Evolutionary conservation across 2,329 filamentous ascomycete genomes (phyloP), one percentile per base, ranked within the genome.

Genomic region (Pseudogymnoascus sp.): DNA sequence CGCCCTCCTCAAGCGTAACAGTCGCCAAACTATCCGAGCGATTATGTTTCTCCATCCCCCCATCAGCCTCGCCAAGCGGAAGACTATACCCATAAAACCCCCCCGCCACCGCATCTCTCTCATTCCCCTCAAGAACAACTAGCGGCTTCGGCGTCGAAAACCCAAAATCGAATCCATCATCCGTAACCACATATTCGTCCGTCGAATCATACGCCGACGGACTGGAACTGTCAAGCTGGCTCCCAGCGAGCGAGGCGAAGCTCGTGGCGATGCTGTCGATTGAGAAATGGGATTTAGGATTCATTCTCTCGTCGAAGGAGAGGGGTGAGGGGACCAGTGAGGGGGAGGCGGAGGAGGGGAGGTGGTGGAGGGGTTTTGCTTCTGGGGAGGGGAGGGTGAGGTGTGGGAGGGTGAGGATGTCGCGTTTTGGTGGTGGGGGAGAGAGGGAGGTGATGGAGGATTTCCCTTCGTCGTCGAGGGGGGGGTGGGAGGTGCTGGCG

Each of bases 401-500:
- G 10, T 62, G 60, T 28, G 62, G 5, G 16, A 61, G 23, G 60
- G 21, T 33, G 25, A 21, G 23, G 16, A 47, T 8, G 5, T 42
- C 35, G 8, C 38, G 60, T 53, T 47, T 62, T 11, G 42, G 59
- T 5, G 70, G 68, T 44, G 71, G 66, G 59, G 71, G 71, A 23
- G 70, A 69, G 25, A 73, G 63, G 23, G 56, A 50, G 11, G 70
- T 73, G n/a, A 68, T 62, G n/a, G 67, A 61, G 2, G 63, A 63
- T 16, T 65, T 65, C 16, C 69, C 69, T 16, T 63, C 62, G 23
- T 63, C 62, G 25, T 69, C 0, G 66, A 67, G 5, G 66, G 59
- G 38, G 63, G 63, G 53, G 62, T 66, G 8, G 3, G 68, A 38
- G 42, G 69, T 65, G 53, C 77, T 79, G n/a, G 83, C 83, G 68